phyloP scores from a whole-genome alignment of 2,329 filamentous ascomycete genomes.

The Neocucurbitaria cava region DNA sequence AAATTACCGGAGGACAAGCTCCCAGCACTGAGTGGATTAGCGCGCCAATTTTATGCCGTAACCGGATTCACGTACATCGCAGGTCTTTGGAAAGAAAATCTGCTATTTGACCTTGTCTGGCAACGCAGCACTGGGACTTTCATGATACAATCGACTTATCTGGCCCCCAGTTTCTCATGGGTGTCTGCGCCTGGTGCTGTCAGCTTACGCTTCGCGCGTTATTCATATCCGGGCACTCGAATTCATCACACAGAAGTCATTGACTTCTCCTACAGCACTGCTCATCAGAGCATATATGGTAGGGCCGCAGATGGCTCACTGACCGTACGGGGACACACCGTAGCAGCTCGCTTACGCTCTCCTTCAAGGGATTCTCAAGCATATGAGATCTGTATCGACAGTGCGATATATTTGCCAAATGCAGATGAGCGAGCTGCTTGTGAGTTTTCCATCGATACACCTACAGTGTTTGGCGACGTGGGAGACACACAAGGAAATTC shows the following conservation, averaged over 20 bases:
- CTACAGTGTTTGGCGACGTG: too few relatives aligned
- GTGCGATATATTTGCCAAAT: neutral
- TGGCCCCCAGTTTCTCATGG: neutral
- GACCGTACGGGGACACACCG: neutral
- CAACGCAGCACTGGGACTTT: neutral
- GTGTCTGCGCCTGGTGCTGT: conserved; percentile 1
- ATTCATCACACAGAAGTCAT: neutral
- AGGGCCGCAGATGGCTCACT: neutral
- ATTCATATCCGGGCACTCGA: neutral
- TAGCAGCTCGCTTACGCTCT: neutral
- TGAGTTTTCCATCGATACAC: conserved; percentile 1
- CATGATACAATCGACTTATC: neutral
- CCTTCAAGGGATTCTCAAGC: neutral
- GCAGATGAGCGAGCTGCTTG: neutral
- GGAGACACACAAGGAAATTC: too few relatives aligned
- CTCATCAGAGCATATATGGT: neutral
- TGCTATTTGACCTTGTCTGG: neutral
- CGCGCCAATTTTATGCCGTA: neutral
- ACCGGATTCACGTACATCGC: conserved; percentile 1
- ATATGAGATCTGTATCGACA: neutral
- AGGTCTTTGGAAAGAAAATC: neutral
- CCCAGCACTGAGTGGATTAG: neutral
- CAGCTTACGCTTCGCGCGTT: neutral
- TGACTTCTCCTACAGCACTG: neutral
- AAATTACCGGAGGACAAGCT: neutral